Evolutionary conservation across 2,329 filamentous ascomycete genomes (phyloP).

Genomic region (Trichoderma sp.): DNA sequence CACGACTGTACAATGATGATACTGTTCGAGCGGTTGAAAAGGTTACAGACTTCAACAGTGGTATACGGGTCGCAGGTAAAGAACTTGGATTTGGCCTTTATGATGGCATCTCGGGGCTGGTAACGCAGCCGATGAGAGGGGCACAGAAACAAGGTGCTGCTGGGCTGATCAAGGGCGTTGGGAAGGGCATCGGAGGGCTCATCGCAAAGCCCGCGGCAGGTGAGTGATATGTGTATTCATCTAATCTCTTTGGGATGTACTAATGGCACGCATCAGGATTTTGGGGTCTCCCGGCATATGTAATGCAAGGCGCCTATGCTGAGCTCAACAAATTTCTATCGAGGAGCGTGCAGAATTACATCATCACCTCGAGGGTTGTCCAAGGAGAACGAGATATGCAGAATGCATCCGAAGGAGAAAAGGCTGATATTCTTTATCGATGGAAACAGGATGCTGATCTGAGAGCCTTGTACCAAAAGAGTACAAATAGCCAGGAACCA

Average conservation of each 20-base stretch:
- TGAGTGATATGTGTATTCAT: constrained; percentile 36
- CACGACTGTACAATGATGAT: constrained; percentile 79
- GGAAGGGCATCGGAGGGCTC: constrained; percentile 78
- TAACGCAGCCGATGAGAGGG: constrained; percentile 71
- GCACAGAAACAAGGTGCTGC: constrained; percentile 45
- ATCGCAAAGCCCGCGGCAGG: constrained; percentile 79
- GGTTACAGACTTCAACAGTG: constrained; percentile 73
- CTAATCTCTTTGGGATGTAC: neutral
- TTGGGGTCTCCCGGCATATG: constrained; percentile 73
- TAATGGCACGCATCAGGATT: constrained; percentile 41
- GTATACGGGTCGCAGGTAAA: constrained; percentile 73
- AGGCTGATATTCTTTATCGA: constrained; percentile 58
- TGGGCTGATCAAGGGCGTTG: constrained; percentile 75
- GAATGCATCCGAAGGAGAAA: constrained; percentile 54
- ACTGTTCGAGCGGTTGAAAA: constrained; percentile 75
- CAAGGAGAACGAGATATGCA: constrained; percentile 70
- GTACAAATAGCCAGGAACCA: constrained; percentile 44
- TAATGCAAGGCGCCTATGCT: constrained; percentile 78
- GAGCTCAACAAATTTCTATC: constrained; percentile 70
- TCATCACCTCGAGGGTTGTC: constrained; percentile 70
- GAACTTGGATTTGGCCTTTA: constrained; percentile 76
- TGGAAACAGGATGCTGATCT: constrained; percentile 63
- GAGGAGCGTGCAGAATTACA: constrained; percentile 72
- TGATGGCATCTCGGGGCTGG: constrained; percentile 76
- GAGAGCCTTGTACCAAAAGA: constrained; percentile 56